These are phyloP conservation scores for Diutina catenulata DNA, from an alignment of 1,139 yeast species.

Conservation along the genomic window DNA sequence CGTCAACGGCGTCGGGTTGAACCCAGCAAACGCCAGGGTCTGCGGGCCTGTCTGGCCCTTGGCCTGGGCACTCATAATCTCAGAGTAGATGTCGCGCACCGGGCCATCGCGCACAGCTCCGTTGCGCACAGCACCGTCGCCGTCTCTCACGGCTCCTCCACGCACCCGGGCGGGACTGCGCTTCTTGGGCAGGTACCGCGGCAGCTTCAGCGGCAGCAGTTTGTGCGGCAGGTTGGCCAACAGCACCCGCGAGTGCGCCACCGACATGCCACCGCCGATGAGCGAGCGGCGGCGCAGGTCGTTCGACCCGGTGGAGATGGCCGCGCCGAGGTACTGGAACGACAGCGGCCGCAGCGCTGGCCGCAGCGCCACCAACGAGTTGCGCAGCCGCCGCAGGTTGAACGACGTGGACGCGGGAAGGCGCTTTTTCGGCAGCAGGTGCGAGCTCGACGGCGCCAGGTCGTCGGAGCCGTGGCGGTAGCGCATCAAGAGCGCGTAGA, in stretches of 20 bases:
- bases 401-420: neutral
- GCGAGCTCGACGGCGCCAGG: too few species aligned
- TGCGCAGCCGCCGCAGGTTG: neutral
- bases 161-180: too few species aligned
- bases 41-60: too few species aligned
- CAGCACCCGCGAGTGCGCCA: neutral
- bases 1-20: neutral
- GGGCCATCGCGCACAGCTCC: too few species aligned
- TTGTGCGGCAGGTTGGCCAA: neutral
- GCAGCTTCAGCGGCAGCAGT: neutral
- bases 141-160: too few species aligned
- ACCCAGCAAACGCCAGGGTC: neutral
- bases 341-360: constrained; percentile 5
- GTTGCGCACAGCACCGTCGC: too few species aligned
- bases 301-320: neutral
- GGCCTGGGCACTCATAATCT: constrained; percentile 30
- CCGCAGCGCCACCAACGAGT: neutral
- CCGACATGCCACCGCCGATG: constrained; percentile 2
- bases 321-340: constrained; percentile 5
- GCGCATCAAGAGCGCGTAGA: constrained; percentile 52
- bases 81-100: constrained; percentile 37
- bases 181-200: neutral
- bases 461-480: constrained; percentile 40
- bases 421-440: constrained; percentile 1
- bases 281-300: neutral